Evolutionary conservation across 257 asterid genomes (phyloP), one percentile per base, ranked within the genome.

Genomic region (Jasminum sambac): DNA sequence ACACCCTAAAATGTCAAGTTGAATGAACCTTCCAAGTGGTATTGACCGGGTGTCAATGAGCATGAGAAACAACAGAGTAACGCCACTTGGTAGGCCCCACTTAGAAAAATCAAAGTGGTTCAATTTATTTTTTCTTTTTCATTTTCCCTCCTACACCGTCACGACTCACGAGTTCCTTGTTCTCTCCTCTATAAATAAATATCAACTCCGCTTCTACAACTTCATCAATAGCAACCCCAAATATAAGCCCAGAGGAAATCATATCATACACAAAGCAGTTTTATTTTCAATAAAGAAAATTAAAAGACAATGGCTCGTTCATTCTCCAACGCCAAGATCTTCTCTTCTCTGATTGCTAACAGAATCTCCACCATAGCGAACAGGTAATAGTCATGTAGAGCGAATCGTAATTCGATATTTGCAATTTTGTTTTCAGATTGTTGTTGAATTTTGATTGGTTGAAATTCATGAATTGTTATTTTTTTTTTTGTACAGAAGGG

Each of bases 291-390:
- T 19, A 38, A 37, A 21, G 13, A 68, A 24, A 25, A 30, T 16
- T 10, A 5, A 13, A 79, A 67, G 41, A 11, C 24, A 74, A 84
- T 86, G 91, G 84, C 86, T 80, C 86, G 79, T 34, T 78, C 84
- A 3, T 62, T 82, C 81, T 70, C 86, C 75, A 72, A 43, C 73
- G 77, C 60, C 2, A 86, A 78, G 75, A 42, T 52, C 5, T 69
- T 76, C 68, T 81, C 88, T 39, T 66, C 78, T 58, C 38, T 83
- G 66, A 16, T 83, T 57, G 75, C 76, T 72, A 41, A 77, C 48
- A 68, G 78, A 72, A 58, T 83, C 81, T 76, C 89, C 5, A 68
- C 79, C 57, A 43, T 63, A 5, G 24, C 72, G 11, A 11, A 79
- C 64, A 71, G 80, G 84, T 82, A 67, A 52, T n/a, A n/a, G n/a